phyloP scores from a whole-genome alignment of 2,329 filamentous ascomycete genomes.

The Botrytis byssoidea region DNA sequence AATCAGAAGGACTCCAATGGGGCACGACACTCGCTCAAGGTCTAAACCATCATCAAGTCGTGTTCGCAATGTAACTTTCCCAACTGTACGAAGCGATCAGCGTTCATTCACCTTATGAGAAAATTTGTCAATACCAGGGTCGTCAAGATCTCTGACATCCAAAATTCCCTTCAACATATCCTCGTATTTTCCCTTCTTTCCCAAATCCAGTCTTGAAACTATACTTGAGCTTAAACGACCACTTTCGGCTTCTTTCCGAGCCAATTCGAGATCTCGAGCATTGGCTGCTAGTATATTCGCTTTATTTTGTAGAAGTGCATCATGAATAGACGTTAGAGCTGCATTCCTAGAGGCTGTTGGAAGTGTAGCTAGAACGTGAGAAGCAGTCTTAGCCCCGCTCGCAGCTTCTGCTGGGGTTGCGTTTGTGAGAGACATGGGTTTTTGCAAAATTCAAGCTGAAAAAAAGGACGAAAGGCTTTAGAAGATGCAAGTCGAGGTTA shows the following conservation, averaged over 20 bases:
- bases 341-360: constrained; percentile 74
- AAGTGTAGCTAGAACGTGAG: constrained; percentile 78
- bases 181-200: constrained; percentile 86
- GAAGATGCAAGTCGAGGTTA: not conserved
- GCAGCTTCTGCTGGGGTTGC: constrained; percentile 77
- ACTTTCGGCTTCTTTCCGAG: constrained; percentile 68
- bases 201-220: constrained; percentile 83
- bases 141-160: constrained; percentile 78
- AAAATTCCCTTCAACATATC: constrained; percentile 96
- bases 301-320: constrained; percentile 67
- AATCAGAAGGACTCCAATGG: constrained; percentile 95
- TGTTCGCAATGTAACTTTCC: constrained; percentile 79
- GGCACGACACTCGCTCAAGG: constrained; percentile 85
- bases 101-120: constrained; percentile 13
- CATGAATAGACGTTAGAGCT: constrained; percentile 79
- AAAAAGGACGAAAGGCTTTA: not conserved
- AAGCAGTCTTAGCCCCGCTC: constrained; percentile 73
- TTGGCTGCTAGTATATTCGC: constrained; percentile 84
- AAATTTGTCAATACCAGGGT: constrained; percentile 63
- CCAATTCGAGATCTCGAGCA: constrained; percentile 73
- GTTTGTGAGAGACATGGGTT: constrained; percentile 81
- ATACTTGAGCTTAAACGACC: constrained; percentile 79
- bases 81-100: constrained; percentile 54
- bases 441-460: not conserved
- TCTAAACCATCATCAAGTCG: constrained; percentile 81